Evolutionary conservation across 345 rosid genomes (phyloP), one percentile per base, ranked within the genome.

Genomic region (Sisymbrium altissimum): DNA sequence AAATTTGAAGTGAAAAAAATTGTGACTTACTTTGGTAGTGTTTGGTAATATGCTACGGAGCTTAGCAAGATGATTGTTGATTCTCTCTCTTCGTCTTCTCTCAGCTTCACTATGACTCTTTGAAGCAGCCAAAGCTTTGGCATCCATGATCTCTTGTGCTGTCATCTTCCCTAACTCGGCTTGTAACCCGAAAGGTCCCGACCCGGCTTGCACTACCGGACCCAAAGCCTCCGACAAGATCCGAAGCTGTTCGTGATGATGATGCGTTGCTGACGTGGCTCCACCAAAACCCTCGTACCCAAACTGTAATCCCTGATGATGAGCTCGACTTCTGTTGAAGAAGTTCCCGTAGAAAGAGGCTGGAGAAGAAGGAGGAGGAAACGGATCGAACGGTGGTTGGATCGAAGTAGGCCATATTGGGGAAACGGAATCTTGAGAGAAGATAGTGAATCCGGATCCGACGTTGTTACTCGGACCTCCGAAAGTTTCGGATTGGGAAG

Each of bases 131-230:
- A 95, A 89, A 33, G 99, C 99, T 80, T 95, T 95, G 6, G 99
- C 99, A n/a, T 95, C 99, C 92, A 95, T 88, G 46, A 95, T 86
- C 79, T 92, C 97, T 80, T 95, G 99, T n/a, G 97, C 92, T 36
- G 91, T 87, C 96, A 92, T 83, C 78, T 90, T 92, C 13, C 96
- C 93, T 61, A 95, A 39, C 79, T 95, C 93, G 17, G 90, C 85
- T 69, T 89, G 97, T 29, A 88, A 80, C 49, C 97, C 96, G 23
- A 91, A 91, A 62, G 96, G 91, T 6, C 86, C 80, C 11, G 88
- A 86, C 45, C 78, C 81, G 15, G 87, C 74, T 75, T 84, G 88
- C 68, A 79, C 86, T 58, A 83, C 81, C 12, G 88, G 88, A 27
- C 98, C 97, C 19, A 93, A 81, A 58, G 95, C 80, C 2, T 94